A percentile compares a stretch with the other conserved stretches of the same genome.
Conservation (phyloP, 2,329 filamentous ascomycete species). For the Nothophaeocryptopus gaeumannii region DNA sequence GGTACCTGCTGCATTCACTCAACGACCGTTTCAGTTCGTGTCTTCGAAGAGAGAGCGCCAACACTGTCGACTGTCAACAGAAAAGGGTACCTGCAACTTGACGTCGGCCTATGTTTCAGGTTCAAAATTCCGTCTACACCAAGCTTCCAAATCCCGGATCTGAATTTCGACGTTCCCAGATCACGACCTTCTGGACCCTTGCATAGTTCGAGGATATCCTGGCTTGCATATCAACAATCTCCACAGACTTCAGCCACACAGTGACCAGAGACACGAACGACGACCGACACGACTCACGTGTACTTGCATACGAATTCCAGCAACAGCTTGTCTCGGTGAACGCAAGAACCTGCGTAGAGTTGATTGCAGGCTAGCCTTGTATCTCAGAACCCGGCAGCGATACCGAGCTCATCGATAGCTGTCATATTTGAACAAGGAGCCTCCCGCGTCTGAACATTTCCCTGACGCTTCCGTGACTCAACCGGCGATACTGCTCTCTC, state of each 20-base stretch:
- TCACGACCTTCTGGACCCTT: slow-evolving; percentile 6
- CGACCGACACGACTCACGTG: slow-evolving; percentile 1
- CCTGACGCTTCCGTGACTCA: slow-evolving; percentile 4
- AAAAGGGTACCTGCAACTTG: too few species aligned
- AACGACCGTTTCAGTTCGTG: too few species aligned
- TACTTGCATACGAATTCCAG: neutral
- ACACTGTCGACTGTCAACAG: slow-evolving; percentile 1
- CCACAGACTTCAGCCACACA: slow-evolving; percentile 4
- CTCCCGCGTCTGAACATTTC: neutral
- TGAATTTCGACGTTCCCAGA: neutral
- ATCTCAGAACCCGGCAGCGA: neutral
- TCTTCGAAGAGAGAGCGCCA: neutral
- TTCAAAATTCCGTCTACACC: too few species aligned
- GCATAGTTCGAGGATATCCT: slow-evolving; percentile 3
- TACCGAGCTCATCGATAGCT: neutral
- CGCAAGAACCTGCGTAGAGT: too few species aligned
- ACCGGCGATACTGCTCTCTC: neutral
- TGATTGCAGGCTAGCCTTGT: too few species aligned
- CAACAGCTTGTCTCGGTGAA: too few species aligned
- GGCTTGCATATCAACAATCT: slow-evolving; percentile 5
- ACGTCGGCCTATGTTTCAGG: too few species aligned
- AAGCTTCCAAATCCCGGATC: slow-evolving; percentile 2
- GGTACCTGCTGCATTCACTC: too few species aligned
- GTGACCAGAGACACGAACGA: neutral
- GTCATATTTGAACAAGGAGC: slow-evolving; percentile 4